Base-by-base conservation (phyloP, 441 rosid genomes). In the Pelargonium exstipulatum region DNA sequence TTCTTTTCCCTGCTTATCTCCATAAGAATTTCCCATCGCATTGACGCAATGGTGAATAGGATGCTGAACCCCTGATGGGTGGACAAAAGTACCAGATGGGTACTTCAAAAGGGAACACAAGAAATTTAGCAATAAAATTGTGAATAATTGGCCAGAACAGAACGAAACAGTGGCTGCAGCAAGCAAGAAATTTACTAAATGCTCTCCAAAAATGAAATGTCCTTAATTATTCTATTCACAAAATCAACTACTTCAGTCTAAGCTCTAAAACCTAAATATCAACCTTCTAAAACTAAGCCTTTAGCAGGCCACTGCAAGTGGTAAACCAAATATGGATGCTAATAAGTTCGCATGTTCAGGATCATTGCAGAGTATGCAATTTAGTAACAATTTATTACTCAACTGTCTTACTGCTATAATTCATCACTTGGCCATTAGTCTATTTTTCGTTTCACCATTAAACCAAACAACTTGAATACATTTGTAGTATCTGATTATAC, bases 1-100 rank as follows among this genome's bases (percentile, higher is more conserved):
- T 20, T 62, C 74, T 82, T 85, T 87, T 48, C 92, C 96, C 75
- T 84, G 81, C 73, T 84, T 83, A 79, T 95, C 99, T 68, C 97
- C 96, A 70, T 90, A 81, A 76, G 66, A 70, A 63, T 70, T 82
- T 40, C 78, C 72, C 68, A 91, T 35, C 79, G 73, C 82, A 68
- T 80, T 79, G 64, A 88, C 62, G 65, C 83, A 81, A 4, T 84
- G 87, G 71, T 53, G 76, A 62, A 95, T 82, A 66, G 89, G 70
- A 9, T 77, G 74, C 76, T 90, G 89, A 69, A 79, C 73, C 67
- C 97, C 97, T 40, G 92, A 86, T 40, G 97, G 97, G 84, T 81
- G 86, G 72, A 89, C 74, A 64, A 81, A 76, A 69, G 79, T 73
- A 71, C 90, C 91, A 10, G 66, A 16, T 1, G 90, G 81, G 71